phyloP scores from a whole-genome alignment of 805 yeast genomes.

The Pichia heedii region DNA sequence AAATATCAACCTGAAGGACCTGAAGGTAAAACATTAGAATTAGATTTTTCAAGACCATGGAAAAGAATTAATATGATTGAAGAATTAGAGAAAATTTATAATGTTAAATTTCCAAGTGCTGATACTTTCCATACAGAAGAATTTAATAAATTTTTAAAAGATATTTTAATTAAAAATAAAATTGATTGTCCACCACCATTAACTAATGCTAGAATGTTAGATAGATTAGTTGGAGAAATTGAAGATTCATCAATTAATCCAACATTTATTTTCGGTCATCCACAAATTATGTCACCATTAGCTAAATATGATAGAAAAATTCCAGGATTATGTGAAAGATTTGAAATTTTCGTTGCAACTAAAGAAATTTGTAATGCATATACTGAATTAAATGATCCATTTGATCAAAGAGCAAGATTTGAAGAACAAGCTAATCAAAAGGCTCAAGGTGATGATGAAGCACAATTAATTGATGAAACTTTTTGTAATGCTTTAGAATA shows the following conservation, averaged over 20 bases:
- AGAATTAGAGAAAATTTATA: conserved; percentile 78
- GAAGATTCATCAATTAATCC: conserved; percentile 95
- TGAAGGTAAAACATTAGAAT: conserved; percentile 64
- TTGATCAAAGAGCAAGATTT: conserved; percentile 94
- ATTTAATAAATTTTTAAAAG: conserved; percentile 84
- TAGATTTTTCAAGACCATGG: conserved; percentile 96
- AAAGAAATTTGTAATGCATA: conserved; percentile 98
- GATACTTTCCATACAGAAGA: conserved; percentile 90
- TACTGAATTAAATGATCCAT: conserved; percentile 98
- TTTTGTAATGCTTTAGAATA: conserved; percentile 97
- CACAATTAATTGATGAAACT: conserved; percentile 91
- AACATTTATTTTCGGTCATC: conserved; percentile 96
- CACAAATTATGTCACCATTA: conserved; percentile 99
- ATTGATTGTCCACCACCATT: conserved; percentile 83
- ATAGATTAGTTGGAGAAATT: conserved; percentile 92
- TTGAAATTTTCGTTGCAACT: conserved; percentile 97
- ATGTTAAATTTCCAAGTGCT: conserved; percentile 91
- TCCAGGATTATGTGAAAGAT: conserved; percentile 96
- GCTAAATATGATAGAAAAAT: conserved; percentile 90
- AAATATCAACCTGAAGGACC: conserved; percentile 93
- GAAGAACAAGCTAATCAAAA: conserved; percentile 99
- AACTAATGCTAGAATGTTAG: conserved; percentile 98
- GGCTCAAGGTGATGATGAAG: conserved; percentile 99
- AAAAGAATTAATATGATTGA: conserved; percentile 97
- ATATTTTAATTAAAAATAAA: conserved; percentile 66